These are phyloP conservation scores for Boletus rubropictus DNA, from an alignment of 768 basidiomycete genomes.

Conservation along the genomic window DNA sequence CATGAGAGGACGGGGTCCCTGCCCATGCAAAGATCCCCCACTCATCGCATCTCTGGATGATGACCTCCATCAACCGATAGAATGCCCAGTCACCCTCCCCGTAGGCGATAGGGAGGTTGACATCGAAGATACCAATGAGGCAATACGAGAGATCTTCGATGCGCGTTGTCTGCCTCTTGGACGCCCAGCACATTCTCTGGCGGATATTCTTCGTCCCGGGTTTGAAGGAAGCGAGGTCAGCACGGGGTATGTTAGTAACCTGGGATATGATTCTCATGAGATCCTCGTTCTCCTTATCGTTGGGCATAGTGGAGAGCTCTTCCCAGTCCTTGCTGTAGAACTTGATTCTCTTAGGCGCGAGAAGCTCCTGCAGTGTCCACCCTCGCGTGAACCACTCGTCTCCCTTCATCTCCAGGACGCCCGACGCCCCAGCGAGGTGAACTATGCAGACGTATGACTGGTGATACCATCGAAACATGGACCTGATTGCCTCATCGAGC, in stretches of 20 bases:
- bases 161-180: slow-evolving; percentile 20
- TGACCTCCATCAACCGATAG: slow-evolving; percentile 22
- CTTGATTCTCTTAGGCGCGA: slow-evolving; percentile 8
- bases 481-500: slow-evolving; percentile 16
- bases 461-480: slow-evolving; percentile 18
- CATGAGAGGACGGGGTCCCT: slow-evolving; percentile 11
- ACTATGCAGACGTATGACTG: slow-evolving; percentile 12
- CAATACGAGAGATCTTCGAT: slow-evolving; percentile 24
- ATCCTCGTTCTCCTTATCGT: slow-evolving; percentile 3
- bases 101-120: slow-evolving; percentile 14
- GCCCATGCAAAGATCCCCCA: slow-evolving; percentile 25
- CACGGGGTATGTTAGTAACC: slow-evolving; percentile 8
- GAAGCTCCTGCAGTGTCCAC: slow-evolving; percentile 13
- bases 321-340: slow-evolving; percentile 11
- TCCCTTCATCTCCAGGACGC: neutral
- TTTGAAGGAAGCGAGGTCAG: slow-evolving; percentile 7
- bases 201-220: slow-evolving; percentile 13
- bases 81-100: slow-evolving; percentile 22
- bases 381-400: slow-evolving; percentile 15
- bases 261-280: slow-evolving; percentile 3
- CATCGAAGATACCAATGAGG: slow-evolving; percentile 23
- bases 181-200: slow-evolving; percentile 21
- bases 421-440: slow-evolving; percentile 6
- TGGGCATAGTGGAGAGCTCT: neutral
- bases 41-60: slow-evolving; percentile 18